Conservation (phyloP, 1,284 basidiomycete genomes). For the Leucoagaricus sp. region DNA sequence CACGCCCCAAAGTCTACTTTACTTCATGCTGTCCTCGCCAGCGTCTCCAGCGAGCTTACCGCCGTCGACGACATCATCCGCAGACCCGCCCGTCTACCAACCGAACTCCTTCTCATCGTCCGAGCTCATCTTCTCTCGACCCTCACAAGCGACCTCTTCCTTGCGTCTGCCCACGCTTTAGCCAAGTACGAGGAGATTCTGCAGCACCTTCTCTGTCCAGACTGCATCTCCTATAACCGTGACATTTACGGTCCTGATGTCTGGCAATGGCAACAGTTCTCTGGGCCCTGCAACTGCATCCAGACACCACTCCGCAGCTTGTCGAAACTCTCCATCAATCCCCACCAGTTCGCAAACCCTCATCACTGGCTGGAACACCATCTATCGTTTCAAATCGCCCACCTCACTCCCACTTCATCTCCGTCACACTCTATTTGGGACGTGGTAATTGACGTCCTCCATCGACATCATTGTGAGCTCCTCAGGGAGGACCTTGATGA, state of each 20-base stretch:
- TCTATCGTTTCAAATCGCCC: conserved; percentile 33
- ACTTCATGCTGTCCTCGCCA: conserved; percentile 51
- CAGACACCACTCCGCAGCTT: background rate
- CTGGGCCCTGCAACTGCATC: conserved; percentile 41
- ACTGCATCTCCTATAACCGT: conserved; percentile 47
- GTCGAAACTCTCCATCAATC: conserved; percentile 21
- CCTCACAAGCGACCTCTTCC: conserved; percentile 36
- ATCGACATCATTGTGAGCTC: conserved; percentile 35
- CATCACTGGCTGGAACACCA: conserved; percentile 40
- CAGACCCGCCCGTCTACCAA: conserved; percentile 37
- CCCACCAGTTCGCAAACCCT: conserved; percentile 34
- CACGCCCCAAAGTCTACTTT: conserved; percentile 40
- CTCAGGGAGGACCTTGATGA: conserved; percentile 19
- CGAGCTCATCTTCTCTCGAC: conserved; percentile 38
- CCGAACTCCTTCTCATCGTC: conserved; percentile 50
- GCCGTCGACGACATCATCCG: conserved; percentile 42
- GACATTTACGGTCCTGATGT: conserved; percentile 49
- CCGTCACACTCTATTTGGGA: conserved; percentile 35
- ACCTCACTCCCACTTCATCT: conserved; percentile 11
- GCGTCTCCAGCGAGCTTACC: conserved; percentile 43
- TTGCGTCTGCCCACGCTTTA: conserved; percentile 38
- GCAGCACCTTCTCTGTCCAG: conserved; percentile 42
- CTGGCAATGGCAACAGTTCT: conserved; percentile 48
- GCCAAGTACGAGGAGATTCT: conserved; percentile 41
- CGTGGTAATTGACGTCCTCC: conserved; percentile 33